Evolutionary conservation across 441 rosid genomes (phyloP), one percentile per base, ranked within the genome.

Genomic region (Erysimum cheiri): DNA sequence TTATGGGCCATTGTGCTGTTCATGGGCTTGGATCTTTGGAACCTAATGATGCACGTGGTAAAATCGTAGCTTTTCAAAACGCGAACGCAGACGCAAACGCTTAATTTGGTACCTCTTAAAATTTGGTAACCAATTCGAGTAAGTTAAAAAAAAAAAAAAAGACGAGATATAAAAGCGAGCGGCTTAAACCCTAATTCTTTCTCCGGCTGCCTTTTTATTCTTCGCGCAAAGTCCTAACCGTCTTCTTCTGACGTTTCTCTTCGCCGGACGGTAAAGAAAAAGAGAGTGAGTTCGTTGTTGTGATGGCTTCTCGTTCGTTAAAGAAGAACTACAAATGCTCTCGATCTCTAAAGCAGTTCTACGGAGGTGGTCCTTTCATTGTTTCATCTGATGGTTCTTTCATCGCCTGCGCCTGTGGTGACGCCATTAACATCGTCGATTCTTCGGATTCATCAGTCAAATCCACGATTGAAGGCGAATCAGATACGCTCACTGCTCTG

Each of bases 321-420:
- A 93, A 91, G 87, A 90, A 79, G 78, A 94, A 77, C 81, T 94
- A 88, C 78, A 67, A 83, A 13, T 80, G 96, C 82, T 80, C 81
- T 39, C 84, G 85, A 24, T 83, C 93, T 14, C 75, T 91, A 40
- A 89, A 87, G 74, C 97, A 94, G 71, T 92, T 94, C 78, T 94
- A 91, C 76, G 73, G 85, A 24, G 98, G 98, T 3, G 99, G 97
- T 1, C 94, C 99, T 0, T 83, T 92, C 64, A 79, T 74, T 4
- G 93, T 94, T 37, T 85, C 97, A 5, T 87, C 97, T 2, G 90
- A 88, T 46, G 91, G 91, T 31, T 87, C 91, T 14, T 92, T 94
- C 63, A 80, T 94, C 29, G 93, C 76, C 8, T 94, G 99, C 69
- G 82, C 91, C 2, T 87, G 93, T 57, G 93, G 89, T 1, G 98